phyloP scores from a whole-genome alignment of 2,329 filamentous ascomycete genomes.

The Fusarium agapanthi region DNA sequence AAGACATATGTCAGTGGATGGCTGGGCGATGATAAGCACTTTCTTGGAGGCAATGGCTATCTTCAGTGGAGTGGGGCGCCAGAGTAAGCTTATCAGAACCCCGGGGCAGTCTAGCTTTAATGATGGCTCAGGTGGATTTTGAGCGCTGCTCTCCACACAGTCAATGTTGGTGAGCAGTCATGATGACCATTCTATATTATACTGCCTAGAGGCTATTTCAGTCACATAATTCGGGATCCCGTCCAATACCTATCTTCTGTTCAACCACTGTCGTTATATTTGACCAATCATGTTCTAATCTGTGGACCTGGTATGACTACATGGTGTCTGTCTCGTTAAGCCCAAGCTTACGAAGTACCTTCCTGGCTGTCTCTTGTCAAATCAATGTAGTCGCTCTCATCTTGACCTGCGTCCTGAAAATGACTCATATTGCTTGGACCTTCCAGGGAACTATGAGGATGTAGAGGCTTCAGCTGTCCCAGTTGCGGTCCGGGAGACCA shows the following conservation, averaged over 20 bases:
- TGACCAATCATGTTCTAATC: background rate
- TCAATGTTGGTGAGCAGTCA: background rate
- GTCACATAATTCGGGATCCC: background rate
- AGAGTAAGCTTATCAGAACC: conserved; percentile 13
- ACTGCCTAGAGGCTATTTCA: background rate
- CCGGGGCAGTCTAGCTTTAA: background rate
- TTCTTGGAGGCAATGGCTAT: conserved; percentile 1
- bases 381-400: background rate
- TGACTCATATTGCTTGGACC: background rate
- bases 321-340: background rate
- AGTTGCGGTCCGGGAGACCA: background rate
- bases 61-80: conserved; percentile 5
- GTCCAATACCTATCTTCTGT: background rate
- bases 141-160: background rate
- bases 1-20: background rate
- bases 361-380: background rate
- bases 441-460: background rate
- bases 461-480: too few species aligned
- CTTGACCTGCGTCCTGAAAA: background rate
- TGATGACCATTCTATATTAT: background rate
- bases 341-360: background rate
- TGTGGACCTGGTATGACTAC: background rate
- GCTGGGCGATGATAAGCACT: background rate
- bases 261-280: background rate
- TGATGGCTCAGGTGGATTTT: background rate